A percentile compares a stretch with the other conserved stretches of the same genome.
These are phyloP conservation scores for Aspergillus eucalypticola DNA, from an alignment of 2,329 filamentous ascomycete genomes.

Conservation along the genomic window DNA sequence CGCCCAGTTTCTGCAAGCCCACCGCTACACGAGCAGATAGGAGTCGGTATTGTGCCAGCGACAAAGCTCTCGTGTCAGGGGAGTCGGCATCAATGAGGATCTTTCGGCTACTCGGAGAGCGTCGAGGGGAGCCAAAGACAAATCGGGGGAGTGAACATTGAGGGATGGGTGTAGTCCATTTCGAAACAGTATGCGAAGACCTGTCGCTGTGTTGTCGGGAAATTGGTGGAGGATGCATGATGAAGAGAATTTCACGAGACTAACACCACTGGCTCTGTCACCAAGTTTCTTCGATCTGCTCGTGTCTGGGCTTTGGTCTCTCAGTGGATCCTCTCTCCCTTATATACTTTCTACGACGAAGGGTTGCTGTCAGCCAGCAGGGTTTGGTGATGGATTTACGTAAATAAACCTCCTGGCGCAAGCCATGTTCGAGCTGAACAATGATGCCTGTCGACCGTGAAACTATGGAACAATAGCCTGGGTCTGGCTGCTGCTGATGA, in stretches of 20 bases:
- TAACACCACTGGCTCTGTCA: not conserved
- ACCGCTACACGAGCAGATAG: not conserved
- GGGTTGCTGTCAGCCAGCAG: not conserved
- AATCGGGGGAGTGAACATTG: not conserved
- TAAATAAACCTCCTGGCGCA: not conserved
- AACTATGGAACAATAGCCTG: not conserved
- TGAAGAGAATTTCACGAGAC: not conserved
- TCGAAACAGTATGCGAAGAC: not conserved
- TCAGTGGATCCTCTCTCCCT: not conserved
- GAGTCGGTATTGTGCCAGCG: not conserved
- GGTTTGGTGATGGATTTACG: not conserved
- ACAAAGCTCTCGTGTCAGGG: not conserved
- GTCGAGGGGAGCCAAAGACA: not conserved
- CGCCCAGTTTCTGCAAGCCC: not conserved
- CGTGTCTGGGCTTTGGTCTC: not conserved
- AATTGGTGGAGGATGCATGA: not conserved
- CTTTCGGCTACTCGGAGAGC: not conserved
- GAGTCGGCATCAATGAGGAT: not conserved
- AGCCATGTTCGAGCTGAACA: not conserved
- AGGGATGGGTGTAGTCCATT: not conserved
- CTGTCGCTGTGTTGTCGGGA: not conserved
- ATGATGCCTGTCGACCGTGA: not conserved
- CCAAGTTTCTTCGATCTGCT: not conserved
- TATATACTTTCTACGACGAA: not conserved
- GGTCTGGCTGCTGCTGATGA: not conserved